These are phyloP conservation scores for Wallemia ichthyophaga DNA, from an alignment of 1,284 basidiomycete species.

Conservation along the genomic window DNA sequence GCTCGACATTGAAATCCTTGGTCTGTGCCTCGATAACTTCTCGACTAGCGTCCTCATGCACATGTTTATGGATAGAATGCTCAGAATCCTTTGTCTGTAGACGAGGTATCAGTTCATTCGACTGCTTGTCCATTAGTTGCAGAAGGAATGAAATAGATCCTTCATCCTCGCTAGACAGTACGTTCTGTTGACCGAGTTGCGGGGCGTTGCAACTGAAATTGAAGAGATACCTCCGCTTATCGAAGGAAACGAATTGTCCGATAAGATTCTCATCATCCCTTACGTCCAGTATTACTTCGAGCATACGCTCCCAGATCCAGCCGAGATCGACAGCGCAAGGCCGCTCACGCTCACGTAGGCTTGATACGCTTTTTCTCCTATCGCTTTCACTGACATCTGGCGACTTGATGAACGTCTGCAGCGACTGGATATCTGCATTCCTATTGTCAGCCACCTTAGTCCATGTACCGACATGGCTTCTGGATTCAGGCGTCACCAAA, in stretches of 20 bases:
- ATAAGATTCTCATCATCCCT: conserved; percentile 26
- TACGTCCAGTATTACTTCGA: conserved; percentile 34
- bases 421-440: background rate
- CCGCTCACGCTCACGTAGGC: background rate
- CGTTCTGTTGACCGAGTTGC: background rate
- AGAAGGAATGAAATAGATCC: background rate
- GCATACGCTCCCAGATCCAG: conserved; percentile 43
- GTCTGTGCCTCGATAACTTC: background rate
- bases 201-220: conserved; percentile 28
- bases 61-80: background rate
- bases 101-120: background rate
- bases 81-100: background rate
- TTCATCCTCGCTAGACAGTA: background rate
- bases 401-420: background rate
- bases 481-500: conserved; percentile 37
- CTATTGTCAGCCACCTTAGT: background rate
- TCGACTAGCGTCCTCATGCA: background rate
- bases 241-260: conserved; percentile 36
- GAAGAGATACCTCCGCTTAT: conserved; percentile 45
- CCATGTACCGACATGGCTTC: conserved; percentile 28
- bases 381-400: background rate
- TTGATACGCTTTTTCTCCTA: background rate
- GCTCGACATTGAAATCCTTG: background rate
- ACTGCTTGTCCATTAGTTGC: background rate
- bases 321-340: conserved; percentile 31